These are phyloP conservation scores for Pseudoturritis turrita DNA, from an alignment of 345 rosid genomes.

Conservation along the genomic window DNA sequence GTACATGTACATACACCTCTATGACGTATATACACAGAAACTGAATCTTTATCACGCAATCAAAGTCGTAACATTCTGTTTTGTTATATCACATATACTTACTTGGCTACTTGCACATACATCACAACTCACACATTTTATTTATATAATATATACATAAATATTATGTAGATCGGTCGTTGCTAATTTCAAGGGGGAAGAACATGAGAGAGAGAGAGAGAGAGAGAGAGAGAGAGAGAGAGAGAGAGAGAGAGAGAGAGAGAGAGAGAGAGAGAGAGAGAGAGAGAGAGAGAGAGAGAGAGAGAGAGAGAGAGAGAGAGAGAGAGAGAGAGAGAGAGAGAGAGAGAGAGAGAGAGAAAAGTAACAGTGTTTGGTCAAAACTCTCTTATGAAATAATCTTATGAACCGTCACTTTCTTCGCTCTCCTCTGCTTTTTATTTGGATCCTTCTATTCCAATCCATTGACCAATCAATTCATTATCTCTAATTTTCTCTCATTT, in stretches of 20 bases:
- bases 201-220: constrained; percentile 17
- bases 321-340: not conserved
- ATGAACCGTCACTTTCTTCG: constrained; percentile 25
- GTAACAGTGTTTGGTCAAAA: constrained; percentile 27
- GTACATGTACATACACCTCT: not conserved
- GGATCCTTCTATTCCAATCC: constrained; percentile 36
- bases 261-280: constrained; percentile 13
- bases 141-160: constrained; percentile 13
- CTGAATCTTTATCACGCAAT: constrained; percentile 17
- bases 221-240: constrained; percentile 6
- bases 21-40: constrained; percentile 23
- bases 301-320: constrained; percentile 12
- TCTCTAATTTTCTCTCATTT: constrained; percentile 14
- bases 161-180: not conserved
- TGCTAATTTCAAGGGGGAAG: constrained; percentile 27
- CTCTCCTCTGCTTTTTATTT: constrained; percentile 28
- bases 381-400: not conserved
- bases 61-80: constrained; percentile 27
- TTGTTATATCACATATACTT: constrained; percentile 2
- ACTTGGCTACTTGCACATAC: constrained; percentile 9
- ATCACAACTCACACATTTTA: not conserved
- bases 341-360: not conserved
- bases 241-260: not conserved
- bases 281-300: not conserved
- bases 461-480: constrained; percentile 36